phyloP scores from a whole-genome alignment of 163 green algal species.

The Chlamydomonas reinhardtii region DNA sequence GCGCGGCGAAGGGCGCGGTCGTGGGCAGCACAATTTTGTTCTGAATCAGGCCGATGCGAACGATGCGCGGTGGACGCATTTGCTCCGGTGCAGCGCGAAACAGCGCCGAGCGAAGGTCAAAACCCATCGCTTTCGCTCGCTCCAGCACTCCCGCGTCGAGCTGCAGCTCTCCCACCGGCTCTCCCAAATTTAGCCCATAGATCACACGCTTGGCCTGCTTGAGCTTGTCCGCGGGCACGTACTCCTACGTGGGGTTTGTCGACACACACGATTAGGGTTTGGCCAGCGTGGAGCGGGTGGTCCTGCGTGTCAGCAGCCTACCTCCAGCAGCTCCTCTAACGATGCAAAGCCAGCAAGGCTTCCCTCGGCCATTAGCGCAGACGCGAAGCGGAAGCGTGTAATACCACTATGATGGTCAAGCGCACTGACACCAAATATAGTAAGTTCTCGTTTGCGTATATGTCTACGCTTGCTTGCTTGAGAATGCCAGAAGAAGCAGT shows the following conservation, averaged over 20 bases:
- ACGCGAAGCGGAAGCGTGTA: no score
- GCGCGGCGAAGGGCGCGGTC: slow-evolving; percentile 85
- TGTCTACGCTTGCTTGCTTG: no score
- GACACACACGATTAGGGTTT: slow-evolving; percentile 10
- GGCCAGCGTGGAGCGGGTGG: neutral
- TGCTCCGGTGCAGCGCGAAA: slow-evolving; percentile 89
- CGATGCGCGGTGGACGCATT: slow-evolving; percentile 76
- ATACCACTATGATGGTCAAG: no score
- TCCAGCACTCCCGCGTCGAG: neutral
- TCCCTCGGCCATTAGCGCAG: slow-evolving; percentile 18
- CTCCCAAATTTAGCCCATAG: slow-evolving; percentile 82
- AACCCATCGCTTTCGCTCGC: slow-evolving; percentile 45
- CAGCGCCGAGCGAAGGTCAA: slow-evolving; percentile 81
- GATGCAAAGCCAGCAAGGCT: slow-evolving; percentile 73
- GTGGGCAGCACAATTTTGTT: slow-evolving; percentile 88
- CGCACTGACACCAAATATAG: no score
- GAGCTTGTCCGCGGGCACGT: slow-evolving; percentile 74
- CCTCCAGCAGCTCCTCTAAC: slow-evolving; percentile 79
- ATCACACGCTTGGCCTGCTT: slow-evolving; percentile 81
- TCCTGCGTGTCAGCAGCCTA: slow-evolving; percentile 8
- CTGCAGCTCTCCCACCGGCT: slow-evolving; percentile 61
- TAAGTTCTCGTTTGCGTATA: no score
- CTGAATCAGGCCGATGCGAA: slow-evolving; percentile 91
- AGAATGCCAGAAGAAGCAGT: no score
- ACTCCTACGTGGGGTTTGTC: slow-evolving; percentile 13